Conservation (phyloP, 805 yeast species). For the Ogataea chonburiensis region DNA sequence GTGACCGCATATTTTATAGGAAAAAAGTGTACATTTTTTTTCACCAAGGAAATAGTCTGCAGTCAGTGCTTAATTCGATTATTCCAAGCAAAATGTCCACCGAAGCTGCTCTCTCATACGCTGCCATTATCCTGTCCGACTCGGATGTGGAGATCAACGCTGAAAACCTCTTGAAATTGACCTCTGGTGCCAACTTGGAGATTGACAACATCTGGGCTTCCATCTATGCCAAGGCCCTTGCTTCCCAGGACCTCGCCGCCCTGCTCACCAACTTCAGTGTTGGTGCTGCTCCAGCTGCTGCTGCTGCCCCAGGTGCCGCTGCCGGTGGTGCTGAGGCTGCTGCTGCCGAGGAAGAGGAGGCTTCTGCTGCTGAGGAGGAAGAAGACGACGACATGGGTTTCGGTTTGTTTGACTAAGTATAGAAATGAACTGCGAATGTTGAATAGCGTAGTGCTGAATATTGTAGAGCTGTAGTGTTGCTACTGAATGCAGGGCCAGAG, state of each 20-base stretch:
- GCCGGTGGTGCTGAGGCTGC: conserved; percentile 43
- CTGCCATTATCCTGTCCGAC: conserved; percentile 97
- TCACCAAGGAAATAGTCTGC: conserved; percentile 42
- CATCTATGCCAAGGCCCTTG: conserved; percentile 79
- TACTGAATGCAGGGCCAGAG: no score
- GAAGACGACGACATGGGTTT: conserved; percentile 79
- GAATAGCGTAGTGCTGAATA: no score
- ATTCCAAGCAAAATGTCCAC: conserved; percentile 63
- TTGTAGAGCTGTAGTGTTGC: no score
- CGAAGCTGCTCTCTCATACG: conserved; percentile 94
- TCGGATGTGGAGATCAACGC: conserved; percentile 91
- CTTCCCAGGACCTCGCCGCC: conserved; percentile 71
- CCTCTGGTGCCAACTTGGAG: conserved; percentile 74
- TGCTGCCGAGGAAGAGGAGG: conserved; percentile 54
- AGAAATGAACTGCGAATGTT: conserved; percentile 3
- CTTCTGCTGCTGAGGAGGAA: conserved; percentile 58
- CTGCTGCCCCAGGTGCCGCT: conserved; percentile 47
- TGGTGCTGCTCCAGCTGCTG: conserved; percentile 51
- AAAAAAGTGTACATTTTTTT: conserved; percentile 10
- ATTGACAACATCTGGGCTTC: conserved; percentile 81
- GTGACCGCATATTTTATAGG: conserved; percentile 9
- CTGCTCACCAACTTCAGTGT: conserved; percentile 58
- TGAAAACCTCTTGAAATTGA: conserved; percentile 71
- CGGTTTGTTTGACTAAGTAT: conserved; percentile 66
- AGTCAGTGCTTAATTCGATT: conserved; percentile 42